Percentiles rank a stretch among this genome's conserved stretches.
Conservation (phyloP, 73 alveolate species). For the Tetrahymena borealis region DNA sequence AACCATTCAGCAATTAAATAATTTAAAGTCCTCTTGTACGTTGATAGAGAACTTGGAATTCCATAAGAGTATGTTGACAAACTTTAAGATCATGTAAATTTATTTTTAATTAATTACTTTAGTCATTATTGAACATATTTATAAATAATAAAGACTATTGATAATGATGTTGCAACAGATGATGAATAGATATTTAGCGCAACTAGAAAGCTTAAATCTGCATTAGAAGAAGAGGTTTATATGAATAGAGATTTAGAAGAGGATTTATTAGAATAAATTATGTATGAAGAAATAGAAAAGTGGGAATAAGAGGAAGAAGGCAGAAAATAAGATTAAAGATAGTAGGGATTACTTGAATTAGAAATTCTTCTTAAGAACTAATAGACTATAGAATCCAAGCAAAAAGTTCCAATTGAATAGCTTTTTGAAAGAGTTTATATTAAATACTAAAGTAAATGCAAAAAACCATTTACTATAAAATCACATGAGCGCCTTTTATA, state of each 20-base stretch:
- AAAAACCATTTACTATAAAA: not conserved
- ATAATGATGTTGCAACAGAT: not conserved
- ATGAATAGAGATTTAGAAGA: not conserved
- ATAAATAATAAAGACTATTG: not conserved
- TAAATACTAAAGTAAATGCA: not conserved
- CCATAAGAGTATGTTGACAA: not conserved
- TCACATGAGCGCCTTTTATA: not conserved
- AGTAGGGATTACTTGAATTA: not conserved
- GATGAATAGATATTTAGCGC: not conserved
- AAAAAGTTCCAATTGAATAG: not conserved
- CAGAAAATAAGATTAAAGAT: not conserved
- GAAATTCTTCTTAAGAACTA: not conserved
- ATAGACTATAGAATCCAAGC: not conserved
- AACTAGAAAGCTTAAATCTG: not conserved
- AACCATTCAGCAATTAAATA: not conserved
- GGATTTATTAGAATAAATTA: not conserved
- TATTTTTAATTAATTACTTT: not conserved
- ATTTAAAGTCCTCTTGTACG: not conserved
- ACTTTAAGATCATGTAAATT: not conserved
- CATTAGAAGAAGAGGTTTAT: not conserved
- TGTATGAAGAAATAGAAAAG: not conserved
- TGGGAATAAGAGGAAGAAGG: not conserved
- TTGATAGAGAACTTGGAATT: not conserved
- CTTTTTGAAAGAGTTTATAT: not conserved
- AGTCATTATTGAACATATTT: not conserved